Conservation (phyloP, 1,284 basidiomycete species). For the Rhodotorula sp. region DNA sequence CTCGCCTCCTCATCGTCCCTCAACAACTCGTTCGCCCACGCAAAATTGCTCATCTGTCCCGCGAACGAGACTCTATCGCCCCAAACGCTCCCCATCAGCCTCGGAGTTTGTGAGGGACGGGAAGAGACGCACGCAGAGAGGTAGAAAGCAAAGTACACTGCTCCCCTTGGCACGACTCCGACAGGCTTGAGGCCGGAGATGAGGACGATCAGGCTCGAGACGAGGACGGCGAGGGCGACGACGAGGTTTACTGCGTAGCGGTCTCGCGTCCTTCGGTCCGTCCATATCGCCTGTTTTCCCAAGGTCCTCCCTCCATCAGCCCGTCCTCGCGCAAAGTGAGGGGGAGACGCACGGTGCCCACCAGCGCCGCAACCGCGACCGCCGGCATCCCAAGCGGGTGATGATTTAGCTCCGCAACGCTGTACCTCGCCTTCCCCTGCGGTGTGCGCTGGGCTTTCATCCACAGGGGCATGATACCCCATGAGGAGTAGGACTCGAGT, state of each 20-base stretch:
- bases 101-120: not conserved
- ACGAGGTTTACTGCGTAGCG: slow-evolving; percentile 66
- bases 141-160: slow-evolving; percentile 35
- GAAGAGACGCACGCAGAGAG: slow-evolving; percentile 37
- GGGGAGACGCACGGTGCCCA: slow-evolving; percentile 46
- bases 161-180: slow-evolving; percentile 54
- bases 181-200: slow-evolving; percentile 39
- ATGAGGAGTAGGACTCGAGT: slow-evolving; percentile 65
- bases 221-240: slow-evolving; percentile 58
- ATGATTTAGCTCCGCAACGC: slow-evolving; percentile 52
- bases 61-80: not conserved
- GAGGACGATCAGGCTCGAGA: slow-evolving; percentile 41
- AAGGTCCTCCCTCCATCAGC: too few relatives aligned
- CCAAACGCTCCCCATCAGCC: not conserved
- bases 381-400: slow-evolving; percentile 66
- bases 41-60: slow-evolving; percentile 41
- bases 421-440: not conserved
- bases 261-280: slow-evolving; percentile 56
- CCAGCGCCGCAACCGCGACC: slow-evolving; percentile 62
- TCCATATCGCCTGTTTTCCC: slow-evolving; percentile 55
- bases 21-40: slow-evolving; percentile 46
- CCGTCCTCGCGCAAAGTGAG: too few relatives aligned
- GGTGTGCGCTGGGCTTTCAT: slow-evolving; percentile 55
- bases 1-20: slow-evolving; percentile 44
- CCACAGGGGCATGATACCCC: slow-evolving; percentile 73